Evolutionary conservation across 305 asterid species (phyloP), one percentile per base, ranked within the genome.

Genomic region (Stenogyne calaminthoides): DNA sequence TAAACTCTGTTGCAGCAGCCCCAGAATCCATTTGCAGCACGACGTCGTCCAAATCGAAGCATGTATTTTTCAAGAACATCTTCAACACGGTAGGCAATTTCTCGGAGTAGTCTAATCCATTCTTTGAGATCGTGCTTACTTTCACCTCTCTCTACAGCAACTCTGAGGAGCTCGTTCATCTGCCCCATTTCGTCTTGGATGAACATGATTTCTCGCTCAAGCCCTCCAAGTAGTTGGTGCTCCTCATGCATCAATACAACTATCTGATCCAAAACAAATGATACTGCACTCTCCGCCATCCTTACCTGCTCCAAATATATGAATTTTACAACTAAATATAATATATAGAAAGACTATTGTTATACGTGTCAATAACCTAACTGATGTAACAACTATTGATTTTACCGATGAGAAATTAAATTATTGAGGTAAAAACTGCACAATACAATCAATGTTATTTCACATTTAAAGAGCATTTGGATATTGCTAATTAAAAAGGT

Each of bases 121-220:
- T 52, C 58, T 52, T 52, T 52, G 27, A 16, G 58, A 9, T 52
- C 8, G 27, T 1, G 27, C 2, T 52, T 52, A 19, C 12, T 52
- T 52, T 52, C 58, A 7, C 12, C 57, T 6, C 15, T 51, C 10
- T 15, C 57, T 15, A n/a, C 12, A 18, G 12, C 58, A 52, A 52
- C 27, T 52, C 27, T 52, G 27, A 52, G 58, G 0, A 52, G 4
- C 27, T 52, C 58, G 1, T 52, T 52, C 58, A 52, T 52, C 4
- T 52, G 58, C 27, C 22, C 58, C 58, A 52, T 52, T 52, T 52
- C 58, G 16, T 52, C 58, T 52, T 18, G 58, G 58, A 52, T 52
- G 27, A 52, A 52, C 58, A 7, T 8, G 5, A 52, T 11, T 52
- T 52, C 58, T 16, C 27, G 58, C 12, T 16, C 58, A 9, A 52